Percentiles rank a stretch among this genome's conserved stretches.
phyloP scores from a whole-genome alignment of 306 rosid genomes.

The Calophaca sinica region DNA sequence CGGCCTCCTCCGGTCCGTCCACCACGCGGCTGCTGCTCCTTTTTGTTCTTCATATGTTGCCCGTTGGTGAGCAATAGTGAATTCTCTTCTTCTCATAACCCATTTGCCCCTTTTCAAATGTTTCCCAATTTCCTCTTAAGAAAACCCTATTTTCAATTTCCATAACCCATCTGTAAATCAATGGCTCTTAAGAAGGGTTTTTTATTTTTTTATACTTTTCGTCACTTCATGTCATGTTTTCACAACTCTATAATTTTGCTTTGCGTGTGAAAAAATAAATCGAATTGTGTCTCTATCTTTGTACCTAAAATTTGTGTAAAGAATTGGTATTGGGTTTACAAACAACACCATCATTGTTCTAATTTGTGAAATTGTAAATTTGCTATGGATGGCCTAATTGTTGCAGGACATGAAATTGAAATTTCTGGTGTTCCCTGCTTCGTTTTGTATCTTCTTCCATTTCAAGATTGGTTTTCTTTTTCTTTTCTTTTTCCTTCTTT shows the following conservation, averaged over 20 bases:
- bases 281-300: neutral
- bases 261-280: neutral
- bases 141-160: too few species aligned
- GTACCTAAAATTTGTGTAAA: neutral
- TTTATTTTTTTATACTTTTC: too few species aligned
- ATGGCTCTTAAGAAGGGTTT: too few species aligned
- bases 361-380: conserved; percentile 12
- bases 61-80: too few species aligned
- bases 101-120: too few species aligned
- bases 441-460: conserved; percentile 8
- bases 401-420: neutral
- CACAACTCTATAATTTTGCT: neutral
- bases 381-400: neutral
- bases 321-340: neutral
- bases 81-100: too few species aligned
- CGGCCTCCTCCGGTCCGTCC: too few species aligned
- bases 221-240: too few species aligned
- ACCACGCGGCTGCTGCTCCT: too few species aligned
- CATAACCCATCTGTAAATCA: too few species aligned
- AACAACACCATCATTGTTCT: neutral
- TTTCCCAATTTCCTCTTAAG: too few species aligned
- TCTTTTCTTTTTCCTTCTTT: neutral
- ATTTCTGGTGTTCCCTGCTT: conserved; percentile 26
- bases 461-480: neutral
- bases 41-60: too few species aligned